Evolutionary conservation across 192 early-diverging fungal genomes (phyloP).

Genomic region (Coemansia sp.): DNA sequence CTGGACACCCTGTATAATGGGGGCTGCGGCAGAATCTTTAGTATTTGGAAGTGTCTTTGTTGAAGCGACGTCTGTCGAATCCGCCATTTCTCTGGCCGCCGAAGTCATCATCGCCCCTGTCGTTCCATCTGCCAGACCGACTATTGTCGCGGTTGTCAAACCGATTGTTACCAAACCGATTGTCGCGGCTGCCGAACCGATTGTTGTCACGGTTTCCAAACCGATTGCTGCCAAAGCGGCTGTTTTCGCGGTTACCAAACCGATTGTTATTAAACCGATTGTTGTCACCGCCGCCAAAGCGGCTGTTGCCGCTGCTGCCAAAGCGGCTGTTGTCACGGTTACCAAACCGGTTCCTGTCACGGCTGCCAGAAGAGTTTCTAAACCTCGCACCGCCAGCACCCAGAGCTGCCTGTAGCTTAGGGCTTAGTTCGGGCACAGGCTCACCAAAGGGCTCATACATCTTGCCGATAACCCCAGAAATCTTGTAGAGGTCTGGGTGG

Average conservation of each 20-base stretch:
- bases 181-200: neutral
- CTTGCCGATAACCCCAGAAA: too few species aligned
- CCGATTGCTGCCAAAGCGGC: neutral
- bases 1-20: too few species aligned
- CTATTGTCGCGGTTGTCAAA: neutral
- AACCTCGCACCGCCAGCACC: too few species aligned
- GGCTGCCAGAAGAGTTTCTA: too few species aligned
- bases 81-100: neutral
- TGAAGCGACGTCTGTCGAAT: neutral
- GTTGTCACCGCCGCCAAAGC: slow-evolving; percentile 3
- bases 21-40: too few species aligned
- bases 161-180: too few species aligned
- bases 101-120: neutral
- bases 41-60: neutral
- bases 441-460: too few species aligned
- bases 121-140: neutral
- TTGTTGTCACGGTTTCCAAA: neutral
- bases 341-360: neutral
- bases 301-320: neutral
- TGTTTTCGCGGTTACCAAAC: slow-evolving; percentile 4
- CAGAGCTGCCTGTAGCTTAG: too few species aligned
- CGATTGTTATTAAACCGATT: slow-evolving; percentile 5
- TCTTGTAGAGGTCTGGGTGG: too few species aligned
- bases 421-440: too few species aligned
- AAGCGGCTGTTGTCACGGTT: slow-evolving; percentile 3